Conservation (phyloP, 2,329 filamentous ascomycete genomes). For the Phyllosticta paracitricarpa region DNA sequence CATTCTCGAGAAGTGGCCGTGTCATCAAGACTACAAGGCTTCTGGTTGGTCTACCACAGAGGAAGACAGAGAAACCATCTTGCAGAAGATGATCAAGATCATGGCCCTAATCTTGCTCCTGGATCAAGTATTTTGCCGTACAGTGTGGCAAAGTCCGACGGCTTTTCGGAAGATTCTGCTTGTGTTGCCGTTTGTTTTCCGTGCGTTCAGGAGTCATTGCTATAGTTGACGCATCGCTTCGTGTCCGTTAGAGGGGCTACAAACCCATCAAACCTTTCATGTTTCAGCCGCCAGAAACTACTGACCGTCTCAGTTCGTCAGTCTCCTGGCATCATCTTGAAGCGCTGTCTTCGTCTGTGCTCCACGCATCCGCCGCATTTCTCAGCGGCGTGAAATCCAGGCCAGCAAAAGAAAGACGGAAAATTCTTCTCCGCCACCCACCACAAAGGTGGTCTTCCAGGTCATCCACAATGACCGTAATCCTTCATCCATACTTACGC, state of each 20-base stretch:
- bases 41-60: too few relatives aligned
- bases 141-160: too few relatives aligned
- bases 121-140: too few relatives aligned
- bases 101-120: too few relatives aligned
- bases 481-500: not conserved
- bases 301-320: not conserved
- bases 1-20: too few relatives aligned
- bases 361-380: not conserved
- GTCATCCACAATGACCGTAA: not conserved
- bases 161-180: too few relatives aligned
- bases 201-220: too few relatives aligned
- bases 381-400: not conserved
- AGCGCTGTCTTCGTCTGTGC: not conserved
- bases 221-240: too few relatives aligned
- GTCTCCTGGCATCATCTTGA: not conserved
- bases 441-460: not conserved
- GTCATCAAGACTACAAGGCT: too few relatives aligned
- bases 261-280: not conserved
- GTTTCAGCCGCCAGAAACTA: not conserved
- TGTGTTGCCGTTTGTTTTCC: too few relatives aligned
- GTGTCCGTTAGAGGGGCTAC: not conserved
- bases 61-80: too few relatives aligned
- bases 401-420: not conserved
- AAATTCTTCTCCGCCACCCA: not conserved
- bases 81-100: too few relatives aligned